Evolutionary conservation across 768 basidiomycete genomes (phyloP).

Genomic region (Boletus sp.): DNA sequence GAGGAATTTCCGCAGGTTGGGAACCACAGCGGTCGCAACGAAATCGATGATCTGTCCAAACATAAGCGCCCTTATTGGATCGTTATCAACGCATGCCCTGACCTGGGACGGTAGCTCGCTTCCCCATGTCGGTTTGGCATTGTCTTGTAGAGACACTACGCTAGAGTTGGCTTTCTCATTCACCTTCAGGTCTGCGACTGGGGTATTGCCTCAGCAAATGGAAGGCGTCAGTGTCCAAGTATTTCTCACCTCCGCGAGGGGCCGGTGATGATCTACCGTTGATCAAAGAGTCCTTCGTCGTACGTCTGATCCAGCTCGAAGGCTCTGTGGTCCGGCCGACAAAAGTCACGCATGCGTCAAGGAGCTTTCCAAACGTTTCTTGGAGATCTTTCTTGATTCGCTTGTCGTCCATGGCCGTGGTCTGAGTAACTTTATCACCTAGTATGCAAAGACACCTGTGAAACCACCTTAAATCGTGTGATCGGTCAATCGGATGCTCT

Average conservation of each 20-base stretch:
- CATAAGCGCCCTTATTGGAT: slow-evolving; percentile 5
- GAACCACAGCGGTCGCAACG: slow-evolving; percentile 65
- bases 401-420: slow-evolving; percentile 87
- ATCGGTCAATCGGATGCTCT: neutral
- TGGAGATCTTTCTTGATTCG: slow-evolving; percentile 87
- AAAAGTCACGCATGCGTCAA: slow-evolving; percentile 75
- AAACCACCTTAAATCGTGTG: slow-evolving; percentile 8
- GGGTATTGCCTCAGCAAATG: neutral
- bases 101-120: slow-evolving; percentile 31
- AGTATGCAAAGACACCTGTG: slow-evolving; percentile 72
- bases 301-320: slow-evolving; percentile 76
- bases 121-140: slow-evolving; percentile 25
- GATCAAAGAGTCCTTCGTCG: slow-evolving; percentile 58
- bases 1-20: slow-evolving; percentile 74
- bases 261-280: slow-evolving; percentile 76
- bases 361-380: slow-evolving; percentile 83
- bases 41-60: slow-evolving; percentile 64
- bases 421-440: slow-evolving; percentile 83
- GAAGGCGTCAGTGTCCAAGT: neutral
- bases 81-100: slow-evolving; percentile 17
- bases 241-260: slow-evolving; percentile 48
- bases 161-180: slow-evolving; percentile 61
- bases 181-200: slow-evolving; percentile 41
- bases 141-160: slow-evolving; percentile 39
- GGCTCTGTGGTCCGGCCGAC: slow-evolving; percentile 73